phyloP scores from a whole-genome alignment of 108 stramenopile species.

The Fragilaria crotonensis region DNA sequence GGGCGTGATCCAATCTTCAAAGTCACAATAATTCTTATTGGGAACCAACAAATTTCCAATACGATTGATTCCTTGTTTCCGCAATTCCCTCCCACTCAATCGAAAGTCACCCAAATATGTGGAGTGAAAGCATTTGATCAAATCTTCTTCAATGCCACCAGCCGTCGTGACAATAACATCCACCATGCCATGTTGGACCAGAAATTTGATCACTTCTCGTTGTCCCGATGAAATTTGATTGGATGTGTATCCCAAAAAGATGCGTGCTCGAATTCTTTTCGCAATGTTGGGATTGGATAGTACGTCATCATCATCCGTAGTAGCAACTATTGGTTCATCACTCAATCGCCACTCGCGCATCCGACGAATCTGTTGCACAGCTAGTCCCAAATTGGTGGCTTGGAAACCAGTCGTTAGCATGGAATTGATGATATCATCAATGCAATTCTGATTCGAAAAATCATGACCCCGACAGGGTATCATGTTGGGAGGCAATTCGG shows the following conservation, averaged over 20 bases:
- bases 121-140: conserved; percentile 97
- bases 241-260: conserved; percentile 95
- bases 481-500: conserved; percentile 50
- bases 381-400: conserved; percentile 92
- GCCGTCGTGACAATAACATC: conserved; percentile 96
- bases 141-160: conserved; percentile 98
- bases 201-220: conserved; percentile 92
- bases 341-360: conserved; percentile 94
- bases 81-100: conserved; percentile 76
- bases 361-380: conserved; percentile 87
- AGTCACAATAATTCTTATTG: conserved; percentile 97
- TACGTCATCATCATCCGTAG: conserved; percentile 78
- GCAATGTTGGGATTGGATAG: conserved; percentile 47
- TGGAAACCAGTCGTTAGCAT: conserved; percentile 89
- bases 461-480: conserved; percentile 78
- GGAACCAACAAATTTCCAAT: conserved; percentile 96
- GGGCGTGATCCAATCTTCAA: conserved; percentile 97
- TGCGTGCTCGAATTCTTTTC: conserved; percentile 74
- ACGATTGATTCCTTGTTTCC: conserved; percentile 94
- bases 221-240: conserved; percentile 98
- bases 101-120: conserved; percentile 96
- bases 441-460: conserved; percentile 39
- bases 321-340: conserved; percentile 68
- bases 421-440: conserved; percentile 76
- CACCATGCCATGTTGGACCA: conserved; percentile 94